Evolutionary conservation across 352 stramenopile genomes (phyloP).

Genomic region (Pythium vanterpoolii): DNA sequence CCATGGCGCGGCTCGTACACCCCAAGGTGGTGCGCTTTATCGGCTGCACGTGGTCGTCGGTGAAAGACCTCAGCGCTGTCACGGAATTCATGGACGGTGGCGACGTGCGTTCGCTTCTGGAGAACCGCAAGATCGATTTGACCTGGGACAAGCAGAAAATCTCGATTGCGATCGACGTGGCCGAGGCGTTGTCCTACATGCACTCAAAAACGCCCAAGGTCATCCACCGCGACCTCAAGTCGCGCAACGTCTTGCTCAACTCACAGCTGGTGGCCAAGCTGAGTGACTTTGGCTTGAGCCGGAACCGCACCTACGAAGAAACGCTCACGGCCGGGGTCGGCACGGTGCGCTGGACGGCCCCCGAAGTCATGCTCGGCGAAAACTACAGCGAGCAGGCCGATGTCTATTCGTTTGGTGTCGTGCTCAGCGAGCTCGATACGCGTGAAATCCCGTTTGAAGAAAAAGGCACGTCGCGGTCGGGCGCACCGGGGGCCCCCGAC

Average conservation of each 20-base stretch:
- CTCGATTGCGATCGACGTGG: slow-evolving; percentile 80
- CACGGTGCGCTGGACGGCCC: slow-evolving; percentile 83
- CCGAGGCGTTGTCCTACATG: slow-evolving; percentile 79
- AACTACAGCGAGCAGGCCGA: slow-evolving; percentile 87
- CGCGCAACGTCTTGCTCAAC: slow-evolving; percentile 48
- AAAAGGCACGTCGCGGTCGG: slow-evolving; percentile 55
- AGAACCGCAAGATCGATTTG: slow-evolving; percentile 79
- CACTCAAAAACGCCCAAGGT: slow-evolving; percentile 80
- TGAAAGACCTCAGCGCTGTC: slow-evolving; percentile 69
- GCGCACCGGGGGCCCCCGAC: slow-evolving; percentile 39
- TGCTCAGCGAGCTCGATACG: slow-evolving; percentile 84
- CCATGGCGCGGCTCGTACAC: slow-evolving; percentile 77
- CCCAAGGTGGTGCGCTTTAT: slow-evolving; percentile 87
- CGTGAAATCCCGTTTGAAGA: slow-evolving; percentile 87
- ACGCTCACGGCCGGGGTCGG: slow-evolving; percentile 80
- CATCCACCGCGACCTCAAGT: slow-evolving; percentile 58
- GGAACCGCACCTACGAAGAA: slow-evolving; percentile 84
- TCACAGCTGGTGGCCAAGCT: slow-evolving; percentile 79
- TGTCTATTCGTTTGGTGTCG: slow-evolving; percentile 87
- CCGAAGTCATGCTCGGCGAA: slow-evolving; percentile 85
- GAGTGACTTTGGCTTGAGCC: slow-evolving; percentile 80
- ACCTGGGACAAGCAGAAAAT: slow-evolving; percentile 84
- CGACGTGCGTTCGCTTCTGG: slow-evolving; percentile 77
- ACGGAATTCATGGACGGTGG: slow-evolving; percentile 88
- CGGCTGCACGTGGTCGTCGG: slow-evolving; percentile 79